Conservation (phyloP, 306 rosid genomes). For the Pueraria montana region DNA sequence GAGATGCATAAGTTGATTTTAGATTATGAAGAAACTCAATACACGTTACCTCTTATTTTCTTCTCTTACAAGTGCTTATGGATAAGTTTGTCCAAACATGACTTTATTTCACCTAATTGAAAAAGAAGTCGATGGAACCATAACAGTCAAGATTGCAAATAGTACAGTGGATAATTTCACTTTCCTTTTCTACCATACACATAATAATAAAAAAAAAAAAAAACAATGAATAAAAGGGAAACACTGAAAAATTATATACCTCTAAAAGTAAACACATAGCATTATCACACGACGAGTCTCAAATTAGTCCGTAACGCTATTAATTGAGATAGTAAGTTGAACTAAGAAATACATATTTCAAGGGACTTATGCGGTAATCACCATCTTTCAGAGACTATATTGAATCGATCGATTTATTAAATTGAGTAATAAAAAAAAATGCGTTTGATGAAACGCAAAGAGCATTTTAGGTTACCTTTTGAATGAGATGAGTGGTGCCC, state of each 20-base stretch:
- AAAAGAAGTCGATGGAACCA: neutral
- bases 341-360: neutral
- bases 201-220: neutral
- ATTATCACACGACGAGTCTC: neutral
- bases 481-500: conserved; percentile 83
- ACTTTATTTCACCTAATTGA: neutral
- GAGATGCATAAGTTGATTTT: neutral
- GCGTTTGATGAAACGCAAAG: neutral
- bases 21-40: neutral
- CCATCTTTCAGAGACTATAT: too few species aligned
- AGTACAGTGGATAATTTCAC: too few species aligned
- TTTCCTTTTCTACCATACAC: neutral
- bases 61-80: too few species aligned
- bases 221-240: neutral
- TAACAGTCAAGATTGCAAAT: conserved; percentile 4
- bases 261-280: neutral
- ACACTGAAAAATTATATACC: neutral
- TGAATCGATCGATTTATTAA: neutral
- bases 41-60: too few species aligned
- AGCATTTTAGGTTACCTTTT: conserved; percentile 62
- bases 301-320: neutral
- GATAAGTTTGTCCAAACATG: neutral
- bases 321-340: neutral
- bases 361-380: neutral
- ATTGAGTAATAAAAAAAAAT: neutral